A percentile compares a stretch with the other conserved stretches of the same genome.
Evolutionary conservation across 352 stramenopile species (phyloP).

Genomic region (Globisporangium spinosum): DNA sequence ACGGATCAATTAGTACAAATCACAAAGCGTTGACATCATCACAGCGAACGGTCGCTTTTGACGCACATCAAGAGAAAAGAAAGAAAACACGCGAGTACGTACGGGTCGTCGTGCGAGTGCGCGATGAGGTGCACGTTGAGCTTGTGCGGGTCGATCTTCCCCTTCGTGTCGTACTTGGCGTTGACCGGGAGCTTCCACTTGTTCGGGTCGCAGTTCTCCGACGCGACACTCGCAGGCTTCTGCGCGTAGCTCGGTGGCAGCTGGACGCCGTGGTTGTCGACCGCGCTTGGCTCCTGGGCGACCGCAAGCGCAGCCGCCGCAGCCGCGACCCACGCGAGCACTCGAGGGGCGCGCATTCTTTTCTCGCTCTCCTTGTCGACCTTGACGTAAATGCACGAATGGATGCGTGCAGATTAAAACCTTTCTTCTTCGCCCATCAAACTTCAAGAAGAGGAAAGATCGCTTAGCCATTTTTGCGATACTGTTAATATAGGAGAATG

Average conservation of each 20-base stretch:
- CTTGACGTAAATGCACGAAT: not conserved
- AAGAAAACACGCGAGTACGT: conserved; percentile 14
- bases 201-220: conserved; percentile 39
- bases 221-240: not conserved
- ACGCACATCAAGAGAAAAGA: not conserved
- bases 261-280: conserved; percentile 19
- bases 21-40: not conserved
- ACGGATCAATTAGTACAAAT: conserved; percentile 2
- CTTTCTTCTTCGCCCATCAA: not conserved
- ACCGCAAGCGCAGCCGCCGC: conserved; percentile 6
- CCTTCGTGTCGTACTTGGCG: conserved; percentile 66
- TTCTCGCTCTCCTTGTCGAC: not conserved
- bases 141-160: conserved; percentile 47
- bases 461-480: not conserved
- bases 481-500: not conserved
- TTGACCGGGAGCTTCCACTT: conserved; percentile 66
- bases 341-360: conserved; percentile 17
- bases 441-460: conserved; percentile 5
- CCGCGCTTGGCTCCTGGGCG: not conserved
- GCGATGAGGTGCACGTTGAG: conserved; percentile 96
- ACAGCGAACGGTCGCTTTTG: not conserved
- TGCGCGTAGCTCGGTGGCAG: conserved; percentile 1
- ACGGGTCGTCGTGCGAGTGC: conserved; percentile 95
- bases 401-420: not conserved
- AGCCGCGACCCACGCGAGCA: conserved; percentile 7